Base-by-base conservation (phyloP, 208 protist species). In the Lotmaria passim region DNA sequence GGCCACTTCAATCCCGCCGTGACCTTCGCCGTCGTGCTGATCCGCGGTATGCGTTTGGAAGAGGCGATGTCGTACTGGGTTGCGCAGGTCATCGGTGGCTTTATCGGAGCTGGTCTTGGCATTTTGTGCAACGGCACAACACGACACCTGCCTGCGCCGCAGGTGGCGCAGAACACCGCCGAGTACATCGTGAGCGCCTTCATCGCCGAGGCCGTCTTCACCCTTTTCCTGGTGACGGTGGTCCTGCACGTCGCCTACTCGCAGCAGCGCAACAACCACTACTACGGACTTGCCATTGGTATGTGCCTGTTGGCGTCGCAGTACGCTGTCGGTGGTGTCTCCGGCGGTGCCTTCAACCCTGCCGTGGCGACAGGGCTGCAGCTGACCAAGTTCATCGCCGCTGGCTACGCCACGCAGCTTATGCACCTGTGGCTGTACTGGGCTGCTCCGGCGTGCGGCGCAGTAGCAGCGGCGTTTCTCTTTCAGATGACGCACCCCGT, bases 351-450 rank as follows among this genome's bases (percentile, higher is more conserved):
- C 69, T 94, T 94, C 56, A 94, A 94, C 74, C 89, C 89, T 10
- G 89, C 86, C 26, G 82, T 90, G 10, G 86, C 89, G 24, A 92
- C 86, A 0, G 86, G 69, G 19, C 69, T 94, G 46, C 89, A 92
- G 71, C 28, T 94, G 21, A 83, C 81, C 19, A 92, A 91, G 71
- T 89, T 87, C 62, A 83, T 94, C 33, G 77, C 84, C 0, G 86
- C 79, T 7, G 87, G 86, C 38, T 89, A 92, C 60, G 80, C 75
- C 26, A 85, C 82, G 52, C 86, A 85, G 44, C 75, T 94, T 31
- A 83, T 92, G 85, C 80, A 92, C 63, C 30, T 94, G 67, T 94
- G 89, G 86, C 58, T 94, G 41, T 94, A 94, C 75, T 94, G 86
- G 86, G 82, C 83, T 0, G 89, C 86, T 0, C 89, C 89, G 8